Conservation (phyloP, 495 filamentous ascomycete species). For the Filosporella fistucella region DNA sequence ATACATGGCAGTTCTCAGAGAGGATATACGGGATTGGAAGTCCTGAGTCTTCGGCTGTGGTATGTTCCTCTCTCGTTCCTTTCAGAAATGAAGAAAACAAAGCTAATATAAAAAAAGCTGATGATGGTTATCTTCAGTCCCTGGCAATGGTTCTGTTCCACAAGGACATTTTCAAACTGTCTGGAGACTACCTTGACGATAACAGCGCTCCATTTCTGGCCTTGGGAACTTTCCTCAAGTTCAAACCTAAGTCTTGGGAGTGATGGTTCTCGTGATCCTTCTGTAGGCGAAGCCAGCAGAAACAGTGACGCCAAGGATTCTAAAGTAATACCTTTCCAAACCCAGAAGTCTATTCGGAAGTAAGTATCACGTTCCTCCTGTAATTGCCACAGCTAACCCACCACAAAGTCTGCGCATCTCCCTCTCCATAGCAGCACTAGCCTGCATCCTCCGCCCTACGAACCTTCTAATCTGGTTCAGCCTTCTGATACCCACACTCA, state of each 20-base stretch:
- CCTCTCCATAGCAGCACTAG: constrained; percentile 71
- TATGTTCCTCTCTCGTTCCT: constrained; percentile 34
- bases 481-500: constrained; percentile 38
- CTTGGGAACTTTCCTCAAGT: constrained; percentile 57
- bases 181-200: constrained; percentile 85
- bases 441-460: constrained; percentile 85
- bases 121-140: constrained; percentile 74
- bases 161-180: constrained; percentile 89
- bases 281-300: neutral
- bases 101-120: constrained; percentile 48
- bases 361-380: constrained; percentile 4
- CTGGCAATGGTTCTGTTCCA: constrained; percentile 97
- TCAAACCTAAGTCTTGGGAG: neutral
- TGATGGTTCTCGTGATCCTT: neutral
- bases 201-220: constrained; percentile 77
- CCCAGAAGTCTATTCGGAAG: constrained; percentile 12
- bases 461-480: constrained; percentile 82
- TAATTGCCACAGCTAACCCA: neutral
- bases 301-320: neutral
- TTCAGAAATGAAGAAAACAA: too few species aligned
- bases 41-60: constrained; percentile 62
- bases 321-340: constrained; percentile 5
- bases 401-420: constrained; percentile 57
- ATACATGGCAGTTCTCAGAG: constrained; percentile 79
- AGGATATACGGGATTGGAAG: constrained; percentile 64